These are phyloP conservation scores for Skeletonema tropicum DNA, from an alignment of 108 stramenopile genomes.

Conservation along the genomic window DNA sequence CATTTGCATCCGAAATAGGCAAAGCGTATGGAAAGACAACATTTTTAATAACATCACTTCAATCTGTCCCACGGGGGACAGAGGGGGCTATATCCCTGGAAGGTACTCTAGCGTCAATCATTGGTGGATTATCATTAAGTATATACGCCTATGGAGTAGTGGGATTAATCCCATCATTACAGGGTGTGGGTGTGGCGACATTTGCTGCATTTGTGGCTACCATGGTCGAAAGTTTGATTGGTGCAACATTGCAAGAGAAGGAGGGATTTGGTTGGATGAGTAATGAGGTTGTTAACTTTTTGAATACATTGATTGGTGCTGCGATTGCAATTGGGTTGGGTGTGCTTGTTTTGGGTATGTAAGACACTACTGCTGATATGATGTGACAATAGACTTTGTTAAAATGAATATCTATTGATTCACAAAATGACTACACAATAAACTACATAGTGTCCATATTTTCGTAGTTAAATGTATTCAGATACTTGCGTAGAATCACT, in stretches of 20 bases:
- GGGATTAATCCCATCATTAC: constrained; percentile 40
- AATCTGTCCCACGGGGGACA: constrained; percentile 87
- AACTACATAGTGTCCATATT: too few species aligned
- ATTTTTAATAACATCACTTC: constrained; percentile 91
- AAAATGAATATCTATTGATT: too few species aligned
- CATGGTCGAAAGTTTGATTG: constrained; percentile 91
- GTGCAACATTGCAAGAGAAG: constrained; percentile 91
- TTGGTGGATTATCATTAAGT: constrained; percentile 83
- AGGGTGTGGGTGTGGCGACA: constrained; percentile 60
- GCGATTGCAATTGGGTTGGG: constrained; percentile 73
- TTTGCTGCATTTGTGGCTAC: constrained; percentile 89
- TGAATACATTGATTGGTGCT: constrained; percentile 94
- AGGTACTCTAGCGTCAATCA: constrained; percentile 88
- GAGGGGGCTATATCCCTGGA: constrained; percentile 92
- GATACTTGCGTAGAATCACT: too few species aligned
- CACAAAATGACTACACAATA: too few species aligned
- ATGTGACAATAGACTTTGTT: too few species aligned
- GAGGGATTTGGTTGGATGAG: constrained; percentile 83
- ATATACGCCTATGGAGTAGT: constrained; percentile 67
- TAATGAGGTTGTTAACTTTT: constrained; percentile 95
- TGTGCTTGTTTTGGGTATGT: constrained; percentile 19
- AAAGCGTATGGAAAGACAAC: constrained; percentile 96
- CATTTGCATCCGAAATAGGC: constrained; percentile 96
- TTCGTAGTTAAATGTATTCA: too few species aligned
- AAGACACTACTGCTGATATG: too few species aligned